Conservation (phyloP, 2,329 filamentous ascomycete species). For the Alternaria sp. region DNA sequence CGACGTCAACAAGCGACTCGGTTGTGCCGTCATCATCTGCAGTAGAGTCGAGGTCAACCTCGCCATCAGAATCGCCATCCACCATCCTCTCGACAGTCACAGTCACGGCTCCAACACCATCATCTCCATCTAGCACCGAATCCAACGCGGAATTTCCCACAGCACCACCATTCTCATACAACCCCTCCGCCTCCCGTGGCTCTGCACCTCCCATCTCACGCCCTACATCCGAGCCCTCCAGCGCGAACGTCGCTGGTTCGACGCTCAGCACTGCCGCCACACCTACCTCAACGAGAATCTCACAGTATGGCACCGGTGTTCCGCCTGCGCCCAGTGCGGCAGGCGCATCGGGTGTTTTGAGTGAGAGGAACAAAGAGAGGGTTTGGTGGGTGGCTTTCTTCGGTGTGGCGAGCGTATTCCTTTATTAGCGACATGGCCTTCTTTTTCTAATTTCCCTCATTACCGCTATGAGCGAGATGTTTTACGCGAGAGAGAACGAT, state of each 20-base stretch:
- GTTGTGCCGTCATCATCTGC: neutral
- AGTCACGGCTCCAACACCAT: neutral
- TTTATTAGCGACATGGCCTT: slow-evolving; percentile 14
- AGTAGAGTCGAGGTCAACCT: neutral
- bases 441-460: neutral
- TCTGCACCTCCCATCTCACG: slow-evolving; percentile 15
- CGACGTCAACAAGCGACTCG: neutral
- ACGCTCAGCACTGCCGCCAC: slow-evolving; percentile 23
- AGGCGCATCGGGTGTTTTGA: slow-evolving; percentile 17
- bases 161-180: slow-evolving; percentile 11
- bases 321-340: slow-evolving; percentile 41
- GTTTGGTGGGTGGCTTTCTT: slow-evolving; percentile 47
- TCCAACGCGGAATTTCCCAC: slow-evolving; percentile 2
- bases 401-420: slow-evolving; percentile 7
- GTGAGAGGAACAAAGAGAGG: slow-evolving; percentile 26
- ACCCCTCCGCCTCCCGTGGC: slow-evolving; percentile 13
- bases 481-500: neutral
- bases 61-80: neutral
- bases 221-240: slow-evolving; percentile 11
- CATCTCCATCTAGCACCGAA: neutral
- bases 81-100: neutral
- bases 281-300: slow-evolving; percentile 17
- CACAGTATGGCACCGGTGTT: slow-evolving; percentile 25
- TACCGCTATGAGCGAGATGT: neutral
- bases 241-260: slow-evolving; percentile 13